Evolutionary conservation across 2,329 filamentous ascomycete genomes (phyloP).

Genomic region (Allantophomopsis cytisporea): DNA sequence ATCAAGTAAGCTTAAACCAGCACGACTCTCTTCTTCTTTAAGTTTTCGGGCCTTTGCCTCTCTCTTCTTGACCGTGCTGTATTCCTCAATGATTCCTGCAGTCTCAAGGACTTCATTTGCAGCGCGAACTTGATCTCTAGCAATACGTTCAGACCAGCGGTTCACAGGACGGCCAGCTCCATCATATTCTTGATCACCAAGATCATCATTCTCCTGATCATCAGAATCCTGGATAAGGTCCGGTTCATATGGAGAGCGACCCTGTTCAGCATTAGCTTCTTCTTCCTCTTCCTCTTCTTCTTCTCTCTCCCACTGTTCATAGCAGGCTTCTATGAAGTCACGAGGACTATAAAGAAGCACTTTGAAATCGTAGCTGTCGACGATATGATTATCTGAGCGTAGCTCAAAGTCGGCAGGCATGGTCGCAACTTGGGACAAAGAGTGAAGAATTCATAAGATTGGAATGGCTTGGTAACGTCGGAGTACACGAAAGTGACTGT

Average conservation of each 20-base stretch:
- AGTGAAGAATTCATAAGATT: not conserved
- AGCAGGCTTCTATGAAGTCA: no score
- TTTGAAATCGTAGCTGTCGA: no score
- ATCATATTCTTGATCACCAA: slow-evolving; percentile 14
- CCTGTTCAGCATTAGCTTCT: slow-evolving; percentile 7
- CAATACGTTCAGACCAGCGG: slow-evolving; percentile 16
- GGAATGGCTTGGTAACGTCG: no score
- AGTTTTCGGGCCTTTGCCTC: slow-evolving; percentile 6
- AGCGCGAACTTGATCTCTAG: slow-evolving; percentile 18
- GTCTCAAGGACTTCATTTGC: slow-evolving; percentile 21
- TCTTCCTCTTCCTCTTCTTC: no score
- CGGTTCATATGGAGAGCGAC: slow-evolving; percentile 19
- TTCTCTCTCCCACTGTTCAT: no score
- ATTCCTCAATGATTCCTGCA: slow-evolving; percentile 19
- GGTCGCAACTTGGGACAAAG: not conserved
- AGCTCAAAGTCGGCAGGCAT: no score
- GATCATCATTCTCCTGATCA: slow-evolving; percentile 1
- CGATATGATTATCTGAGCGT: no score
- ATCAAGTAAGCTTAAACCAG: slow-evolving; percentile 15
- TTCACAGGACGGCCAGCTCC: slow-evolving; percentile 17
- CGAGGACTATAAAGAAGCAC: no score
- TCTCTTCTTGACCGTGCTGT: slow-evolving; percentile 10
- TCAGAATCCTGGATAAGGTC: slow-evolving; percentile 11
- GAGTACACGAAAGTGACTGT: no score
- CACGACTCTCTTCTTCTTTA: slow-evolving; percentile 13